These are phyloP conservation scores for Diversispora eburnea DNA, from an alignment of 192 early-diverging fungal species.

Conservation along the genomic window DNA sequence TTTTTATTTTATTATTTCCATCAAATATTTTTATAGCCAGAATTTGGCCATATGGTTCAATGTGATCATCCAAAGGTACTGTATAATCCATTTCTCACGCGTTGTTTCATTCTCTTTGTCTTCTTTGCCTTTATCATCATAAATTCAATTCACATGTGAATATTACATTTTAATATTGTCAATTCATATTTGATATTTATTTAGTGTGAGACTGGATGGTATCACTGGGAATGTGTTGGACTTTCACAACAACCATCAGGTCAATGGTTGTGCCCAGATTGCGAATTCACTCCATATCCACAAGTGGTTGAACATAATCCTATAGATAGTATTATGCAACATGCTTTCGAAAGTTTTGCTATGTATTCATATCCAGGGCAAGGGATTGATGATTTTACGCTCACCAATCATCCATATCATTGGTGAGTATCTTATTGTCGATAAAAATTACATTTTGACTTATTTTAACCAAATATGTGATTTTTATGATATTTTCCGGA, in stretches of 20 bases:
- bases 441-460: too few species aligned
- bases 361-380: constrained; percentile 15
- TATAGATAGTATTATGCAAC: not conserved
- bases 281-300: constrained; percentile 15
- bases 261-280: constrained; percentile 17
- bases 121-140: not conserved
- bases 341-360: constrained; percentile 1
- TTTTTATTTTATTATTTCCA: too few species aligned
- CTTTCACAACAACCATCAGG: constrained; percentile 13
- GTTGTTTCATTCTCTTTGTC: not conserved
- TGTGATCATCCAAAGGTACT: constrained; percentile 15
- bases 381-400: constrained; percentile 9
- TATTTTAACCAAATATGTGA: too few species aligned
- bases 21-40: not conserved
- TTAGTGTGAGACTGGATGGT: constrained; percentile 8
- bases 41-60: constrained; percentile 15
- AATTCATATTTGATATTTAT: not conserved
- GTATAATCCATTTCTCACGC: not conserved
- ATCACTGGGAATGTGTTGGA: constrained; percentile 12
- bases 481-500: too few species aligned
- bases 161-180: not conserved
- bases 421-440: not conserved
- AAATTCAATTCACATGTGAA: not conserved
- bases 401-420: constrained; percentile 7
- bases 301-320: not conserved